phyloP scores from a whole-genome alignment of 176 grass and related monocot species.

The Ampelocalamus luodianensis region DNA sequence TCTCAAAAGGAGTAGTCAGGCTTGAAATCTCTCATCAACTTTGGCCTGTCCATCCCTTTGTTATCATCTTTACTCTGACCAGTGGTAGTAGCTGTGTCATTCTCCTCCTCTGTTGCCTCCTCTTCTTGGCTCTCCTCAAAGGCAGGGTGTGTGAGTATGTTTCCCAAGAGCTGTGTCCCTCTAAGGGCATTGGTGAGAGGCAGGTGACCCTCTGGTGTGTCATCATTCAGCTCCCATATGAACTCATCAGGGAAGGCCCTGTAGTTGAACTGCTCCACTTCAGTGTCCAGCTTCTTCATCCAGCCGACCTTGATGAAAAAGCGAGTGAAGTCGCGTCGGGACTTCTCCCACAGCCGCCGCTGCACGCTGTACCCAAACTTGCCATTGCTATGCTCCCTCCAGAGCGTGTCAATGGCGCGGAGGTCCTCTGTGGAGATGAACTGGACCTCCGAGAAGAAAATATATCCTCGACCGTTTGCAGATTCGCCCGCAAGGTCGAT shows the following conservation, averaged over 20 bases:
- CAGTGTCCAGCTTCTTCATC: slow-evolving; percentile 98
- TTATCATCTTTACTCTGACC: slow-evolving; percentile 46
- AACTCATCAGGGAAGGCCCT: slow-evolving; percentile 87
- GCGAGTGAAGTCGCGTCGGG: slow-evolving; percentile 70
- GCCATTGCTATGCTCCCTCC: slow-evolving; percentile 69
- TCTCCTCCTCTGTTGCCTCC: slow-evolving; percentile 11
- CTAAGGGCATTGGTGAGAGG: slow-evolving; percentile 93
- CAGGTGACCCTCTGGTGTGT: slow-evolving; percentile 85
- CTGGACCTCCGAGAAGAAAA: slow-evolving; percentile 97
- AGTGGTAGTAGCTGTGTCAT: slow-evolving; percentile 9
- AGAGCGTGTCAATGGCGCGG: slow-evolving; percentile 70
- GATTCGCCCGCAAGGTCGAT: slow-evolving; percentile 79
- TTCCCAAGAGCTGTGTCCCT: slow-evolving; percentile 79
- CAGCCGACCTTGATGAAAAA: slow-evolving; percentile 86
- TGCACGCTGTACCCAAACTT: slow-evolving; percentile 90
- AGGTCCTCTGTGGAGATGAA: slow-evolving; percentile 71
- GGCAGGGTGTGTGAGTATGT: slow-evolving; percentile 76
- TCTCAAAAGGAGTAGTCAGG: slow-evolving; percentile 89
- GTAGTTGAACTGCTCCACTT: slow-evolving; percentile 89
- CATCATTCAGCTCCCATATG: slow-evolving; percentile 82
- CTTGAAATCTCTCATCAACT: slow-evolving; percentile 60
- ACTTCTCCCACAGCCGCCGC: slow-evolving; percentile 83
- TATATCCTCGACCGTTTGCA: slow-evolving; percentile 82
- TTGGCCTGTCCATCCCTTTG: slow-evolving; percentile 55
- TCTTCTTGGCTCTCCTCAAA: slow-evolving; percentile 61